Percentiles rank a stretch among this genome's conserved stretches.
Conservation (phyloP, 2,329 filamentous ascomycete species). For the Apiospora saccharicola region DNA sequence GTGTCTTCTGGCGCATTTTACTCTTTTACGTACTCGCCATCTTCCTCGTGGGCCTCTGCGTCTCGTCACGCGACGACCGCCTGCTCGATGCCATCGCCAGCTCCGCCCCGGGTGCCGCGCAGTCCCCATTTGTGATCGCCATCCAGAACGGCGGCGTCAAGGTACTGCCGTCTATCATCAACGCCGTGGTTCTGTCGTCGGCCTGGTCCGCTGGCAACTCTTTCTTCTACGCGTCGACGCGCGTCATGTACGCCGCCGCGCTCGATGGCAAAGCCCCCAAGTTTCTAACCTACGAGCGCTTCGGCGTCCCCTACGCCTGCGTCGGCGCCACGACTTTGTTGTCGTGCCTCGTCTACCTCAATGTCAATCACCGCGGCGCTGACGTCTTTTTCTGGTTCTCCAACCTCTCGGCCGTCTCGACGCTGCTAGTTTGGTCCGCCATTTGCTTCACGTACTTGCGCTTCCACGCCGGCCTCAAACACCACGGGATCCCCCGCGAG, state of each 20-base stretch:
- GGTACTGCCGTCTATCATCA: slow-evolving; percentile 71
- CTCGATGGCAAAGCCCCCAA: slow-evolving; percentile 73
- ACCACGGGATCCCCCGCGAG: slow-evolving; percentile 70
- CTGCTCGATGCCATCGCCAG: slow-evolving; percentile 59
- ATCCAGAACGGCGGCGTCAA: slow-evolving; percentile 71
- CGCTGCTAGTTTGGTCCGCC: slow-evolving; percentile 72
- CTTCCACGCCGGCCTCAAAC: slow-evolving; percentile 71
- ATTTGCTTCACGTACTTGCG: slow-evolving; percentile 74
- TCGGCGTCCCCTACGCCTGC: slow-evolving; percentile 65
- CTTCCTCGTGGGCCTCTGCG: slow-evolving; percentile 77
- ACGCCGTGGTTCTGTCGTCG: slow-evolving; percentile 77
- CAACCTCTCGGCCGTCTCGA: slow-evolving; percentile 70
- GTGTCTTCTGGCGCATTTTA: slow-evolving; percentile 83
- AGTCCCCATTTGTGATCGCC: slow-evolving; percentile 79
- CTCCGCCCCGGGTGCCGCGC: slow-evolving; percentile 58
- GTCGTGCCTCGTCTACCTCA: slow-evolving; percentile 70
- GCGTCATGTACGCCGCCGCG: slow-evolving; percentile 76
- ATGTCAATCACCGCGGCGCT: slow-evolving; percentile 59
- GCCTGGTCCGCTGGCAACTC: slow-evolving; percentile 81
- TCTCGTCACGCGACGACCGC: slow-evolving; percentile 69
- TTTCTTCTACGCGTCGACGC: slow-evolving; percentile 79
- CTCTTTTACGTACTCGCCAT: slow-evolving; percentile 81
- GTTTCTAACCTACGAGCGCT: slow-evolving; percentile 55
- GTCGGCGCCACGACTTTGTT: slow-evolving; percentile 68
- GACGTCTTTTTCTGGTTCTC: slow-evolving; percentile 51